A percentile compares a stretch with the other conserved stretches of the same genome.
Conservation (phyloP, 257 asterid genomes). For the Linderniella brevidens region DNA sequence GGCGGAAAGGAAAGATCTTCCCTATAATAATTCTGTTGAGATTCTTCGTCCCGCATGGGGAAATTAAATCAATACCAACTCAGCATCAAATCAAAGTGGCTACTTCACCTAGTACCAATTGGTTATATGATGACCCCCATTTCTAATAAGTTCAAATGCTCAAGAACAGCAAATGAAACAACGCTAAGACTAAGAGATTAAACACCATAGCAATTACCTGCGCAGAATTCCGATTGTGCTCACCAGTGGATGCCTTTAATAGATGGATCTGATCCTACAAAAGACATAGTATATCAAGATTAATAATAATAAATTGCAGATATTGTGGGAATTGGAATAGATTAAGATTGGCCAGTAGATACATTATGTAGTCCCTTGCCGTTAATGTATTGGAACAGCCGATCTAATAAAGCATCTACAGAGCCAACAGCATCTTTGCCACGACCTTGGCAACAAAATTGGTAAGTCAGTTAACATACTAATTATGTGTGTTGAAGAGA, state of each 20-base stretch:
- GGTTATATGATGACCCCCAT: too few species aligned
- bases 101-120: too few species aligned
- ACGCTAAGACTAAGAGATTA: constrained; percentile 8
- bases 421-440: constrained; percentile 87
- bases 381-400: constrained; percentile 68
- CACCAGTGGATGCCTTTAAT: constrained; percentile 38
- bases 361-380: constrained; percentile 68
- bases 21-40: too few species aligned
- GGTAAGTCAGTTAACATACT: constrained; percentile 8
- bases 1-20: too few species aligned
- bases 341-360: constrained; percentile 13
- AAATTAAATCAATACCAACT: too few species aligned
- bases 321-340: not conserved
- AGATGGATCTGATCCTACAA: constrained; percentile 42
- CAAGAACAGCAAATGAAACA: not conserved
- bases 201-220: constrained; percentile 31
- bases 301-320: constrained; percentile 14
- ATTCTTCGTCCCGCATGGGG: too few species aligned
- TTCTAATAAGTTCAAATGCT: constrained; percentile 4
- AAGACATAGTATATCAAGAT: constrained; percentile 10
- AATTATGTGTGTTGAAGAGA: constrained; percentile 9
- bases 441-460: constrained; percentile 38
- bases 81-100: too few species aligned
- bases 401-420: constrained; percentile 56
- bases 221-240: constrained; percentile 50